Conservation (phyloP, 2,329 filamentous ascomycete species). For the Beauveria rudraprayagi region DNA sequence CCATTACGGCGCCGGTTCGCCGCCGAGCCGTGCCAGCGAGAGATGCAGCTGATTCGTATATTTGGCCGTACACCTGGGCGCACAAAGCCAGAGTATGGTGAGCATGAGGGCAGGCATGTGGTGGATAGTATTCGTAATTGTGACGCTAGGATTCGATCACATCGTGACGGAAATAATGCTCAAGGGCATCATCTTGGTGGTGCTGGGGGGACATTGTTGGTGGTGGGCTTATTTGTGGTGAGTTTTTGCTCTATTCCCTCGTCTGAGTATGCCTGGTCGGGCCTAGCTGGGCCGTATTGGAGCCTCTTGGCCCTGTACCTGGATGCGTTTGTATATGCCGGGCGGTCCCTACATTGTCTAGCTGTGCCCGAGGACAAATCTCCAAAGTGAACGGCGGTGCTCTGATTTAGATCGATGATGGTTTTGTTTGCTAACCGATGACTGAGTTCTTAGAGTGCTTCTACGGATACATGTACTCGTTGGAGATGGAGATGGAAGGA, state of each 20-base stretch:
- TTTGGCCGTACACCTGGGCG: conserved; percentile 37
- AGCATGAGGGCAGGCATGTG: conserved; percentile 47
- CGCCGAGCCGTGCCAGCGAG: conserved; percentile 17
- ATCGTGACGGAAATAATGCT: conserved; percentile 49
- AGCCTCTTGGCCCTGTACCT: not conserved
- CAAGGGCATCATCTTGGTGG: conserved; percentile 42
- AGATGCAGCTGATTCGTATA: conserved; percentile 50
- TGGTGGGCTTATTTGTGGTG: conserved; percentile 33
- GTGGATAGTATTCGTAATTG: conserved; percentile 45
- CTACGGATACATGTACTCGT: not conserved
- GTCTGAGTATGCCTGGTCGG: not conserved
- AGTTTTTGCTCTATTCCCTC: not conserved
- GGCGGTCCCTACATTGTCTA: no score
- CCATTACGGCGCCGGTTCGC: conserved; percentile 33
- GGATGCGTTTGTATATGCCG: no score
- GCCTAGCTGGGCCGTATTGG: not conserved
- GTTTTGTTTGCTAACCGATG: not conserved
- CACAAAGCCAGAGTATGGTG: conserved; percentile 38
- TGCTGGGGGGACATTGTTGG: conserved; percentile 43
- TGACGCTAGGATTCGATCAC: conserved; percentile 42
- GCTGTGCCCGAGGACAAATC: not conserved
- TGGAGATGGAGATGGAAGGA: not conserved
- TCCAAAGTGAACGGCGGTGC: not conserved
- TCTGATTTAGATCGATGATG: not conserved
- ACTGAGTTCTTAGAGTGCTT: not conserved